phyloP scores from a whole-genome alignment of 2,329 filamentous ascomycete species.

The Curvularia lunata region DNA sequence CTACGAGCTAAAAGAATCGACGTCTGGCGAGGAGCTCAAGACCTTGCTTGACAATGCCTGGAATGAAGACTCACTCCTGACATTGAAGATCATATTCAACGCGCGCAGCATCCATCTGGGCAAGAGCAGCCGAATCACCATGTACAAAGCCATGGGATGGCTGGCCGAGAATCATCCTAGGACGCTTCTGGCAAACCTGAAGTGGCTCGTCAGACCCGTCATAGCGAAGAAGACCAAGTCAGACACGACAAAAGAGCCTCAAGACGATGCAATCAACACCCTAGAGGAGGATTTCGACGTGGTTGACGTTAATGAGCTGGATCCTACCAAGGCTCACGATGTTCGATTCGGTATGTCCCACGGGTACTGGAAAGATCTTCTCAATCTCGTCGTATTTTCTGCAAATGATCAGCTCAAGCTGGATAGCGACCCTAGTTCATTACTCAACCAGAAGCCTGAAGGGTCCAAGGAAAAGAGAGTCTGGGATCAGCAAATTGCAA shows the following conservation, averaged over 20 bases:
- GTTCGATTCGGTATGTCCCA: slow-evolving; percentile 56
- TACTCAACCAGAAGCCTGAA: slow-evolving; percentile 51
- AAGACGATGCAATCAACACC: slow-evolving; percentile 5
- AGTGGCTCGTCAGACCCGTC: slow-evolving; percentile 62
- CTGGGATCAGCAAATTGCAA: slow-evolving; percentile 32
- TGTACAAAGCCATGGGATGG: slow-evolving; percentile 64
- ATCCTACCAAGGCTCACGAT: slow-evolving; percentile 30
- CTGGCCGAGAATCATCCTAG: slow-evolving; percentile 61
- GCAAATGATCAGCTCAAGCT: slow-evolving; percentile 57
- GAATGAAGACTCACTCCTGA: slow-evolving; percentile 56
- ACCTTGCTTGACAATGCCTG: slow-evolving; percentile 58
- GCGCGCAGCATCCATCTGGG: slow-evolving; percentile 66
- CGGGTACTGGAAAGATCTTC: slow-evolving; percentile 68
- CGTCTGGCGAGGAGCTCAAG: slow-evolving; percentile 48
- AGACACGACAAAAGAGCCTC: slow-evolving; percentile 7
- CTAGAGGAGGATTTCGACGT: slow-evolving; percentile 49
- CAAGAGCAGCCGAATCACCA: slow-evolving; percentile 57
- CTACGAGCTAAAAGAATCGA: slow-evolving; percentile 56
- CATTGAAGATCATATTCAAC: slow-evolving; percentile 67
- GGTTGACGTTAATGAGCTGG: slow-evolving; percentile 52
- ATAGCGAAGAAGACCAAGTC: slow-evolving; percentile 60
- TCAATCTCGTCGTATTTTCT: slow-evolving; percentile 63
- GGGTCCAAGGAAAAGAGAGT: slow-evolving; percentile 24
- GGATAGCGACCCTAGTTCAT: slow-evolving; percentile 46
- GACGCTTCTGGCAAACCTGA: slow-evolving; percentile 61